Evolutionary conservation across 352 stramenopile species (phyloP).

Genomic region (Saprolegnia diclina): DNA sequence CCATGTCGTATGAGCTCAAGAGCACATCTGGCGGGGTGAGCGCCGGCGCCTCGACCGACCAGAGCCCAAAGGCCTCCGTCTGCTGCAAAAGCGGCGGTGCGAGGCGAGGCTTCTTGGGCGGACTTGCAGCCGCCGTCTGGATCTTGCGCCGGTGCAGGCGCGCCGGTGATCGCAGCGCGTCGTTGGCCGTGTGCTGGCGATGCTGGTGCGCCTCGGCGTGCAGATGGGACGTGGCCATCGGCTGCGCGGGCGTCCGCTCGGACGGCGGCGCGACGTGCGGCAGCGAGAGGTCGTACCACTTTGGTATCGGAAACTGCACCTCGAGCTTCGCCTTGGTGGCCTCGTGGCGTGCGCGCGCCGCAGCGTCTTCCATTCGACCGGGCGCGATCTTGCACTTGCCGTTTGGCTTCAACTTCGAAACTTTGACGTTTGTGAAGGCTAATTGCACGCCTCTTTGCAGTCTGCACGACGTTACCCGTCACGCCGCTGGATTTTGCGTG

Average conservation of each 20-base stretch:
- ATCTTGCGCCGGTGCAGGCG: conserved; percentile 3
- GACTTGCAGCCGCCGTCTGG: conserved; percentile 1
- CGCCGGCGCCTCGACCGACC: not conserved
- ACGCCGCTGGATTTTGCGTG: too few species aligned
- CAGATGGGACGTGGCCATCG: not conserved
- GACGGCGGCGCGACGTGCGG: not conserved
- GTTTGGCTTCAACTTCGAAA: too few species aligned
- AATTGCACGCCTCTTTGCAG: too few species aligned
- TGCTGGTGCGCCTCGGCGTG: not conserved
- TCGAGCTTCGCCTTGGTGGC: not conserved
- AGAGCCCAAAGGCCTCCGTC: not conserved
- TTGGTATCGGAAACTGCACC: conserved; percentile 19
- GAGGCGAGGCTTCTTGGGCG: not conserved
- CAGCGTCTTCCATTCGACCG: not conserved
- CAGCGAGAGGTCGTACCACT: conserved; percentile 25
- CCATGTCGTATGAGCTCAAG: conserved; percentile 5
- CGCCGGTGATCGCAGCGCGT: not conserved
- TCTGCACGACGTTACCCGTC: too few species aligned
- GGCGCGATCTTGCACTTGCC: too few species aligned
- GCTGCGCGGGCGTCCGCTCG: not conserved
- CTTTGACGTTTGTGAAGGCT: too few species aligned
- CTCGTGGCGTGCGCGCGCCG: conserved; percentile 4
- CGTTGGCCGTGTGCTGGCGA: conserved; percentile 6
- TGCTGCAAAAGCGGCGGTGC: not conserved
- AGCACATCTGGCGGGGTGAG: not conserved